phyloP scores from a whole-genome alignment of 257 asterid species.

The Nyctanthes arbortristis region DNA sequence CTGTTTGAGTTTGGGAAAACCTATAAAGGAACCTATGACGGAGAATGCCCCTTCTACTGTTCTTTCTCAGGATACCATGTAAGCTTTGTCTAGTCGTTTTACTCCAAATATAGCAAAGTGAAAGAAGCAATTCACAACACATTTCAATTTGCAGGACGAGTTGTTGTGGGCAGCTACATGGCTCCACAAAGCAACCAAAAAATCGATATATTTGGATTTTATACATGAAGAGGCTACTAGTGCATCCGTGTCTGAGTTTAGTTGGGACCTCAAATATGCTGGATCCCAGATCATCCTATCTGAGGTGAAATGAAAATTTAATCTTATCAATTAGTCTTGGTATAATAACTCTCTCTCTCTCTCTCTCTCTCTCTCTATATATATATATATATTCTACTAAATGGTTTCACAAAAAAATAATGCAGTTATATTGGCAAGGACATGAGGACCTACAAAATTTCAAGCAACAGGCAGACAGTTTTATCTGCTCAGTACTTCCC shows the following conservation, averaged over 20 bases:
- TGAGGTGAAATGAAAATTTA: constrained; percentile 33
- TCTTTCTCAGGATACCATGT: constrained; percentile 81
- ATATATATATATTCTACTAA: neutral
- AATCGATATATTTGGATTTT: constrained; percentile 47
- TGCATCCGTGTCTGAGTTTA: constrained; percentile 66
- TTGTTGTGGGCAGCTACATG: constrained; percentile 91
- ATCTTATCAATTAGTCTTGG: neutral
- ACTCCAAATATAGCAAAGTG: neutral
- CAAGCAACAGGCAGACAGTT: constrained; percentile 73
- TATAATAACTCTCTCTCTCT: neutral
- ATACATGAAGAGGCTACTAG: constrained; percentile 58
- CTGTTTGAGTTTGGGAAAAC: constrained; percentile 58
- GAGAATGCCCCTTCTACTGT: constrained; percentile 93
- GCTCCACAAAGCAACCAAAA: constrained; percentile 61
- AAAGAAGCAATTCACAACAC: neutral
- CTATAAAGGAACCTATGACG: constrained; percentile 74
- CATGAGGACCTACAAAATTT: constrained; percentile 42
- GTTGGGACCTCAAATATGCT: constrained; percentile 87
- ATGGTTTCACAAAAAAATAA: neutral
- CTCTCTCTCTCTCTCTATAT: neutral
- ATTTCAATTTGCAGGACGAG: constrained; percentile 60
- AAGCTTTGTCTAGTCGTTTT: neutral
- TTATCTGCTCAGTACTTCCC: constrained; percentile 59
- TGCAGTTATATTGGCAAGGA: constrained; percentile 60
- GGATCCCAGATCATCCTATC: constrained; percentile 76